Evolutionary conservation across 257 asterid species (phyloP).

Genomic region (Henckelia pumila): DNA sequence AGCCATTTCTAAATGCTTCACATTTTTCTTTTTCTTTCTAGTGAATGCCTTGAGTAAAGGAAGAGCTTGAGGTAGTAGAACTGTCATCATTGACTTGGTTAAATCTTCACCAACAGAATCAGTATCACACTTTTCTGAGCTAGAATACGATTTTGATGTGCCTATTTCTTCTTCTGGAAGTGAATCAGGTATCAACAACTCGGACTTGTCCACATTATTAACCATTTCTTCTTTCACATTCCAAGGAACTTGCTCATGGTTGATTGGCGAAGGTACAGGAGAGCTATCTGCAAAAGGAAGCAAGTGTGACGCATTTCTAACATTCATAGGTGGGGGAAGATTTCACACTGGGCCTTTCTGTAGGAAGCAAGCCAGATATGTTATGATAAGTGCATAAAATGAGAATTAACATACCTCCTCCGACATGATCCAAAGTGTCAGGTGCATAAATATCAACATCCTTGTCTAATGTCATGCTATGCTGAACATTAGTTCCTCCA

Average conservation of each 20-base stretch:
- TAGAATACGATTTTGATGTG: slow-evolving; percentile 32
- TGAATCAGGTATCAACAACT: slow-evolving; percentile 42
- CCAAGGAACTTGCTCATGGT: slow-evolving; percentile 26
- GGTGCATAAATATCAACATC: slow-evolving; percentile 47
- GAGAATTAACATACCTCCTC: slow-evolving; percentile 48
- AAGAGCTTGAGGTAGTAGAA: slow-evolving; percentile 83
- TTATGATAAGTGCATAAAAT: slow-evolving; percentile 5
- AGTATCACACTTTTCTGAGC: slow-evolving; percentile 49
- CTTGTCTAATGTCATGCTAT: slow-evolving; percentile 31
- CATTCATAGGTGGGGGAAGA: slow-evolving; percentile 12
- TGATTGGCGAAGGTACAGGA: slow-evolving; percentile 28
- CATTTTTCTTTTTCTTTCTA: slow-evolving; percentile 60
- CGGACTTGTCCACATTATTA: slow-evolving; percentile 35
- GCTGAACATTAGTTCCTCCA: slow-evolving; percentile 33
- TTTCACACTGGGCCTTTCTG: slow-evolving; percentile 13
- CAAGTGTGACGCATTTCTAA: slow-evolving; percentile 13
- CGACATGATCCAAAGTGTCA: slow-evolving; percentile 59
- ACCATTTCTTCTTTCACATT: slow-evolving; percentile 34
- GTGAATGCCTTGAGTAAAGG: slow-evolving; percentile 76
- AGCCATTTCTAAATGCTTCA: slow-evolving; percentile 29
- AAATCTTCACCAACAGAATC: slow-evolving; percentile 61
- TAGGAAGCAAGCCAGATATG: slow-evolving; percentile 8
- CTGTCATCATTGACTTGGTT: slow-evolving; percentile 68
- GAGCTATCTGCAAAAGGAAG: slow-evolving; percentile 41
- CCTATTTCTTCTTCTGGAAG: slow-evolving; percentile 52